phyloP scores from a whole-genome alignment of 495 filamentous ascomycete genomes.

The Penicillium pulvis region DNA sequence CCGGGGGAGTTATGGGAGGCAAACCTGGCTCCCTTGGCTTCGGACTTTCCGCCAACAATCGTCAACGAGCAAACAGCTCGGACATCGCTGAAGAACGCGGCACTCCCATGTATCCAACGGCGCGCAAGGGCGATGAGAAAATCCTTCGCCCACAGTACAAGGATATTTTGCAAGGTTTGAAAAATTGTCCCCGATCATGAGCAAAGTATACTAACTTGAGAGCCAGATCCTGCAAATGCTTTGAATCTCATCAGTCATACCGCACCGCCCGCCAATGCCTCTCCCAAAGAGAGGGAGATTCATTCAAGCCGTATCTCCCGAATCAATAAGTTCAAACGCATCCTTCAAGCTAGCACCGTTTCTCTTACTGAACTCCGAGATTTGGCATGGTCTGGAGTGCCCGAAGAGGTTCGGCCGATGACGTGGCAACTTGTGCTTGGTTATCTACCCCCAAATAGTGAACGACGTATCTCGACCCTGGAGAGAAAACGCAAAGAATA shows the following conservation, averaged over 20 bases:
- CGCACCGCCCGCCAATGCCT: constrained; percentile 69
- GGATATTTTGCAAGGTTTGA: constrained; percentile 78
- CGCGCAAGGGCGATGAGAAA: constrained; percentile 88
- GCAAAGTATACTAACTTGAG: constrained; percentile 13
- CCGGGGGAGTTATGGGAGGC: constrained; percentile 38
- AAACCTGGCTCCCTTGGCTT: constrained; percentile 38
- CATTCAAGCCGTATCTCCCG: constrained; percentile 86
- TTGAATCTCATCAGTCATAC: constrained; percentile 92
- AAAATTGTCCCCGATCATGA: background rate
- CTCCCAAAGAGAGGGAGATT: constrained; percentile 81
- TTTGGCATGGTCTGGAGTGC: constrained; percentile 89
- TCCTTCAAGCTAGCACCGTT: constrained; percentile 88
- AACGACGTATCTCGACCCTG: constrained; percentile 84
- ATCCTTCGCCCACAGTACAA: constrained; percentile 97
- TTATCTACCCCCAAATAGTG: constrained; percentile 92
- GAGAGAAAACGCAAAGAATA: constrained; percentile 98
- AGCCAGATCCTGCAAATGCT: constrained; percentile 86
- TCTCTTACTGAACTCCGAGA: constrained; percentile 79
- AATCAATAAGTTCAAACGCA: constrained; percentile 98
- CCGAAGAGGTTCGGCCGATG: constrained; percentile 94
- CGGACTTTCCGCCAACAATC: constrained; percentile 30
- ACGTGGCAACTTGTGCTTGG: constrained; percentile 96
- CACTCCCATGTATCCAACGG: constrained; percentile 81
- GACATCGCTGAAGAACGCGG: constrained; percentile 91
- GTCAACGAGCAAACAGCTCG: constrained; percentile 69